Base-by-base conservation (phyloP, 2,329 filamentous ascomycete genomes). In the Alternaria postmessia region DNA sequence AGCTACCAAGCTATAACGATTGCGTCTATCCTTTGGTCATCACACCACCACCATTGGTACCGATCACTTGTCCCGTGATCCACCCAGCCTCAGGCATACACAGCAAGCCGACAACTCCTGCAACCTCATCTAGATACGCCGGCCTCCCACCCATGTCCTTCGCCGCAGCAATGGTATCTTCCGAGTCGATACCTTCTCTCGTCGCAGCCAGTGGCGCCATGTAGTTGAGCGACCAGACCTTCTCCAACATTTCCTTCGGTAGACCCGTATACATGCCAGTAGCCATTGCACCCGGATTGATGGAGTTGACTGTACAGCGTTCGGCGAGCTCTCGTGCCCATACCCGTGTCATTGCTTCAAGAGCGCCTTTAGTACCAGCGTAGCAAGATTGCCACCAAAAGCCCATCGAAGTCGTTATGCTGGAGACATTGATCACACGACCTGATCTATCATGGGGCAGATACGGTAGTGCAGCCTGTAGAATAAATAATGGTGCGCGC, bases 1-100 rank as follows among this genome's bases (percentile, higher is more conserved):
- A n/a, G 1, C 5, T 14, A 30, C 7, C 2, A 18, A 30, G 12
- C 26, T 8, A 6, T 7, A 18, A 7, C 7, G 24, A 30, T 5
- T 11, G 6, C n/a, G 5, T 7, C 7, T 41, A 52, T 16, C 51
- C 54, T 41, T 62, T 65, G 7, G 59, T 82, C 79, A 88, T 86
- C 61, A 83, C 84, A 84, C 92, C 87, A 3, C 91, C 91, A 0
- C 91, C 91, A 73, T 93, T 93, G 5, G 90, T 89, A 78, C 88
- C 90, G 5, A 93, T 86, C 24, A 92, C 88, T 75, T 89, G 89
- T 1, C 91, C 91, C 0, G 91, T 94, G 74, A 87, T 88, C 90
- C 90, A 93, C 12, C 81, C 84, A 18, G 85, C 84, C 73, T 93
- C 91, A 9, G 82, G 80, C 4, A 85, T 85, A 73, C 89, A 91